A percentile compares a stretch with the other conserved stretches of the same genome.
Conservation (phyloP, 1,284 basidiomycete species). For the Ceratobasidium sp. region DNA sequence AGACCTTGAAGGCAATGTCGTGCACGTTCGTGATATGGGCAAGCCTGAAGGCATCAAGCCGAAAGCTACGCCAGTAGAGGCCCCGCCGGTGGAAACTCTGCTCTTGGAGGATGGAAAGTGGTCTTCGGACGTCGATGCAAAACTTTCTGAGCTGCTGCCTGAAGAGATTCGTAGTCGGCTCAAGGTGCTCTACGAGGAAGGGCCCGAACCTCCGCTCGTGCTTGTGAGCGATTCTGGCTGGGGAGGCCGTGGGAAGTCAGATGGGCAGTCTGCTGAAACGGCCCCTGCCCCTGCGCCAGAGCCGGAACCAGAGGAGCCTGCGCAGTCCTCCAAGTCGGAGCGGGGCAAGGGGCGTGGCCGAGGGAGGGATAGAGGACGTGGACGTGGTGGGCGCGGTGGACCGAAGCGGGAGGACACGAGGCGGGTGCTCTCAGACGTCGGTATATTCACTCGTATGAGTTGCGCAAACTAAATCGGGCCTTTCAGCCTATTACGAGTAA, state of each 20-base stretch:
- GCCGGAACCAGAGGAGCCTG: slow-evolving; percentile 51
- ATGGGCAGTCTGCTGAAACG: slow-evolving; percentile 49
- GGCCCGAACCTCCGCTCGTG: slow-evolving; percentile 72
- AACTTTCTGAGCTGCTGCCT: slow-evolving; percentile 71
- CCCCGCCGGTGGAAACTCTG: slow-evolving; percentile 2
- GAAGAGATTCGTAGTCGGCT: slow-evolving; percentile 69
- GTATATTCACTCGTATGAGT: slow-evolving; percentile 44
- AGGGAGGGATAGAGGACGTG: slow-evolving; percentile 60
- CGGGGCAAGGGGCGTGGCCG: slow-evolving; percentile 56
- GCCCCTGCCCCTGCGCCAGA: slow-evolving; percentile 48
- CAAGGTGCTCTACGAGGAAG: slow-evolving; percentile 79
- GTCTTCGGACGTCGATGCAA: slow-evolving; percentile 51
- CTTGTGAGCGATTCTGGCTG: slow-evolving; percentile 69
- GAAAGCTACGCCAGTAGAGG: slow-evolving; percentile 26
- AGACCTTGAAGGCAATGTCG: slow-evolving; percentile 77
- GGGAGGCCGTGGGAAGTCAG: slow-evolving; percentile 62
- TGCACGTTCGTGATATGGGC: slow-evolving; percentile 80
- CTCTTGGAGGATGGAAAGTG: slow-evolving; percentile 22
- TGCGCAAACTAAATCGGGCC: slow-evolving; percentile 3
- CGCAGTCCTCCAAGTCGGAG: slow-evolving; percentile 28
- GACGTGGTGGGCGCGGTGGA: slow-evolving; percentile 56
- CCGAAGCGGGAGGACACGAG: slow-evolving; percentile 66
- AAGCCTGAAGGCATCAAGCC: slow-evolving; percentile 63
- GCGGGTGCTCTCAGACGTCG: slow-evolving; percentile 81
- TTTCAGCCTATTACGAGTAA: slow-evolving; percentile 83